A percentile compares a stretch with the other conserved stretches of the same genome.
phyloP scores from a whole-genome alignment of 306 rosid species.

The Dryas alaskensis region DNA sequence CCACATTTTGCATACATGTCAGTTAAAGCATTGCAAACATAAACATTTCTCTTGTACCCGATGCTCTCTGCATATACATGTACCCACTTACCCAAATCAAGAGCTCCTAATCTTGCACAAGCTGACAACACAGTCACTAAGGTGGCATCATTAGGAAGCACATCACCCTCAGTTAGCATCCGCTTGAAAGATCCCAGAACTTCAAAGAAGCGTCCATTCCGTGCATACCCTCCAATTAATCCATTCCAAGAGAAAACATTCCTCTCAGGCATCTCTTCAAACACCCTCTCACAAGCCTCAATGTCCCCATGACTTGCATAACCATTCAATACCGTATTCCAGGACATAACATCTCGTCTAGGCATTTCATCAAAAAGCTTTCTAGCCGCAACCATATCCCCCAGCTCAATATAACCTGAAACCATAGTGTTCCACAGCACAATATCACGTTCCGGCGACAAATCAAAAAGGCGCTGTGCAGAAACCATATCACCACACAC shows the following conservation, averaged over 20 bases:
- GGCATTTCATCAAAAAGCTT: conserved; percentile 65
- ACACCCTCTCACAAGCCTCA: conserved; percentile 52
- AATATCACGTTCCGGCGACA: conserved; percentile 62
- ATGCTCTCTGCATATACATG: conserved; percentile 48
- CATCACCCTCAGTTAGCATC: conserved; percentile 49
- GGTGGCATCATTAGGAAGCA: conserved; percentile 71
- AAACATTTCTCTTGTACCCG: conserved; percentile 50
- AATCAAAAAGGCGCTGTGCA: conserved; percentile 51
- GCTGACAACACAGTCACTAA: conserved; percentile 56
- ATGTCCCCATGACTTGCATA: conserved; percentile 52
- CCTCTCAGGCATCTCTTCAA: conserved; percentile 62
- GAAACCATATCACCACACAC: conserved; percentile 48
- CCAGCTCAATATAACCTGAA: conserved; percentile 54
- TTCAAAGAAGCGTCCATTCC: conserved; percentile 36
- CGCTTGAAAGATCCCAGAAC: conserved; percentile 54
- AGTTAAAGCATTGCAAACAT: conserved; percentile 57
- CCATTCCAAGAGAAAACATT: conserved; percentile 84
- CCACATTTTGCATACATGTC: conserved; percentile 90
- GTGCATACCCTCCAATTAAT: conserved; percentile 59
- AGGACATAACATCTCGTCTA: conserved; percentile 52
- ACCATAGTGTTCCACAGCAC: conserved; percentile 68
- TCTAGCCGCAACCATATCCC: conserved; percentile 53
- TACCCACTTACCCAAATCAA: conserved; percentile 63
- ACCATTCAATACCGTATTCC: conserved; percentile 73
- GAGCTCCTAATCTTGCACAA: conserved; percentile 76